Evolutionary conservation across 257 asterid genomes (phyloP).

Genomic region (Thymus quinquecostatus): DNA sequence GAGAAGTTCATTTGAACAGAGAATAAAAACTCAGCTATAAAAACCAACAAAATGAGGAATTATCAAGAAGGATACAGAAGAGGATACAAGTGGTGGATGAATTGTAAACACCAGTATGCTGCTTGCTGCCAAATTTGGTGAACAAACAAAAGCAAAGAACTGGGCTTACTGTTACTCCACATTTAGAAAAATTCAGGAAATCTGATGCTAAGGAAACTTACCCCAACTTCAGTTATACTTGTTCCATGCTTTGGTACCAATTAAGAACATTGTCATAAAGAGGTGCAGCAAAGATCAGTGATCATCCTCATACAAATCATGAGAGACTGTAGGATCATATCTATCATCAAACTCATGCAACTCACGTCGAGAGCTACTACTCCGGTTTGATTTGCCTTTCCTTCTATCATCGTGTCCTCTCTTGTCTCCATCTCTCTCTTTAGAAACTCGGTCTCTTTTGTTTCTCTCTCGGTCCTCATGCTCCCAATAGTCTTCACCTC

Average conservation of each 20-base stretch:
- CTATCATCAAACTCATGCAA: slow-evolving; percentile 62
- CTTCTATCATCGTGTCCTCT: slow-evolving; percentile 24
- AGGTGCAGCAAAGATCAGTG: slow-evolving; percentile 32
- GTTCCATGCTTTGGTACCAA: slow-evolving; percentile 21
- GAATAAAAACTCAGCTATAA: background rate
- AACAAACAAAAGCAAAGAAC: slow-evolving; percentile 34
- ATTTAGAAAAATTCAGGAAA: slow-evolving; percentile 25
- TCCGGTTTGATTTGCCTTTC: slow-evolving; percentile 33
- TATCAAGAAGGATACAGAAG: slow-evolving; percentile 69
- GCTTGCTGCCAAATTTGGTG: slow-evolving; percentile 56
- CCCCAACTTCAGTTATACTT: slow-evolving; percentile 39
- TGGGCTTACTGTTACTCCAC: slow-evolving; percentile 32
- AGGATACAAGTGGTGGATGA: slow-evolving; percentile 75
- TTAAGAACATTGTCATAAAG: slow-evolving; percentile 21
- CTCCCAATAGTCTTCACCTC: slow-evolving; percentile 43
- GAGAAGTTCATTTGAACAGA: background rate
- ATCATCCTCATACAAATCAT: slow-evolving; percentile 34
- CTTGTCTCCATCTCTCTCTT: slow-evolving; percentile 37
- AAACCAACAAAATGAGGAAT: slow-evolving; percentile 15
- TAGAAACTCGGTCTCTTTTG: slow-evolving; percentile 35
- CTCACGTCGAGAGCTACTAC: slow-evolving; percentile 40
- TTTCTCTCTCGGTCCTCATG: slow-evolving; percentile 36
- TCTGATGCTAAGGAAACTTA: slow-evolving; percentile 39
- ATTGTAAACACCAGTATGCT: slow-evolving; percentile 56
- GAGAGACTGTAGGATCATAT: slow-evolving; percentile 64